These are phyloP conservation scores for Talaromyces wortmannii DNA, from an alignment of 495 filamentous ascomycete genomes.

Conservation along the genomic window DNA sequence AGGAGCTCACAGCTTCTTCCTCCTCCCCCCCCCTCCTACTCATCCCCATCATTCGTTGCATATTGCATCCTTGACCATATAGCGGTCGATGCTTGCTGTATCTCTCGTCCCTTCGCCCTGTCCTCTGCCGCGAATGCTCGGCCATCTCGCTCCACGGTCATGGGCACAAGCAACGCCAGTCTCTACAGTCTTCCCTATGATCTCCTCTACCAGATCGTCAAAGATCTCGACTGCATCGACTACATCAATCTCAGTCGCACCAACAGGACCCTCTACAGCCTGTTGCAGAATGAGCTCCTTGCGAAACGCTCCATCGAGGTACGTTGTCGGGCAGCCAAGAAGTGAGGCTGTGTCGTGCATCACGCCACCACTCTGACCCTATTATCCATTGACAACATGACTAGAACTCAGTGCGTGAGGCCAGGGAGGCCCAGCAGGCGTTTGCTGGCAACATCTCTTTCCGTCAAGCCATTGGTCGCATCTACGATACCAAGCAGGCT, in stretches of 20 bases:
- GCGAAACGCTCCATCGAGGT: conserved; percentile 56
- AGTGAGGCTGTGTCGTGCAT: neutral
- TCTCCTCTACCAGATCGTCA: conserved; percentile 51
- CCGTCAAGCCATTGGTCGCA: conserved; percentile 48
- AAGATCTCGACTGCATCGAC: conserved; percentile 34
- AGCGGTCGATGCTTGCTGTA: neutral
- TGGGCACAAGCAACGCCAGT: conserved; percentile 11
- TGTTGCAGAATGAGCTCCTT: conserved; percentile 54
- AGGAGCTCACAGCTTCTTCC: neutral
- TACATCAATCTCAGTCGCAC: conserved; percentile 37
- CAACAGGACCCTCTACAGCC: conserved; percentile 43
- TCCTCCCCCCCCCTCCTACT: neutral
- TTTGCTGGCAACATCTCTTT: conserved; percentile 34
- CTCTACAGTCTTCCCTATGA: conserved; percentile 54
- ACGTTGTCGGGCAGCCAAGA: conserved; percentile 6
- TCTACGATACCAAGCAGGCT: conserved; percentile 55
- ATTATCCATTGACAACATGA: conserved; percentile 1
- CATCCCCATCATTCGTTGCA: too few relatives aligned
- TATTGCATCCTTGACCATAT: neutral
- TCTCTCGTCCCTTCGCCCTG: neutral
- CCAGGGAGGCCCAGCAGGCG: conserved; percentile 52
- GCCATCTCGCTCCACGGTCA: conserved; percentile 5
- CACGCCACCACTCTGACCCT: neutral
- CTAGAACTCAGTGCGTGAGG: conserved; percentile 48
- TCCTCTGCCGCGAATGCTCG: neutral